These are phyloP conservation scores for Mucuna pruriens DNA, from an alignment of 306 rosid species.

Conservation along the genomic window DNA sequence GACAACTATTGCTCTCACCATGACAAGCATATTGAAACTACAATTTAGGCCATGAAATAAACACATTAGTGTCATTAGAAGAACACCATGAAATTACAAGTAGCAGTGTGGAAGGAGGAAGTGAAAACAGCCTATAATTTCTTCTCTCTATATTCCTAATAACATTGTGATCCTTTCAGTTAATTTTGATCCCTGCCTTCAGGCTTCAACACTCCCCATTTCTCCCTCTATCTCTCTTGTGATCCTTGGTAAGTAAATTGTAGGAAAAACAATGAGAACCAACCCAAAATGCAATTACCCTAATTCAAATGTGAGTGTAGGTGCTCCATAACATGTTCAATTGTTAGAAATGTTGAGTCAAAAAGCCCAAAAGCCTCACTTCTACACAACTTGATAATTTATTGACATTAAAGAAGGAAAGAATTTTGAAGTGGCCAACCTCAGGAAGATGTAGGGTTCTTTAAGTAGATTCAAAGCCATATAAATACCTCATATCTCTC, in stretches of 20 bases:
- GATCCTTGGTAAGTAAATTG: neutral
- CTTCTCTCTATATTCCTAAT: constrained; percentile 10
- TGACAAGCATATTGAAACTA: neutral
- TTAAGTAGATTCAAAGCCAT: neutral
- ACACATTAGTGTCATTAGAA: neutral
- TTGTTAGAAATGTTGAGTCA: neutral
- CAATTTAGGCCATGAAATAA: neutral
- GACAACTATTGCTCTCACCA: neutral
- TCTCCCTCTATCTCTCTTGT: neutral
- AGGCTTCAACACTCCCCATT: neutral
- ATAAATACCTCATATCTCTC: neutral
- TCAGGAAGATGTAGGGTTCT: neutral
- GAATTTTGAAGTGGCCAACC: neutral
- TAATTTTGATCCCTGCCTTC: neutral
- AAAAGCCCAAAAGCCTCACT: neutral
- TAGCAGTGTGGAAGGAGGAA: neutral
- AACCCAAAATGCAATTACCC: neutral
- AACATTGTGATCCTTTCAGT: neutral
- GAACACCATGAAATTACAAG: neutral
- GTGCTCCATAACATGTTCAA: neutral
- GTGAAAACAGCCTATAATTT: constrained; percentile 14
- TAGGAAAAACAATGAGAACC: neutral
- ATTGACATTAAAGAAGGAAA: neutral
- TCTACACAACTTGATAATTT: neutral
- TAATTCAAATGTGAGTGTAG: constrained; percentile 13